phyloP scores from a whole-genome alignment of 2,329 filamentous ascomycete species.

The Colletotrichum paranaense region DNA sequence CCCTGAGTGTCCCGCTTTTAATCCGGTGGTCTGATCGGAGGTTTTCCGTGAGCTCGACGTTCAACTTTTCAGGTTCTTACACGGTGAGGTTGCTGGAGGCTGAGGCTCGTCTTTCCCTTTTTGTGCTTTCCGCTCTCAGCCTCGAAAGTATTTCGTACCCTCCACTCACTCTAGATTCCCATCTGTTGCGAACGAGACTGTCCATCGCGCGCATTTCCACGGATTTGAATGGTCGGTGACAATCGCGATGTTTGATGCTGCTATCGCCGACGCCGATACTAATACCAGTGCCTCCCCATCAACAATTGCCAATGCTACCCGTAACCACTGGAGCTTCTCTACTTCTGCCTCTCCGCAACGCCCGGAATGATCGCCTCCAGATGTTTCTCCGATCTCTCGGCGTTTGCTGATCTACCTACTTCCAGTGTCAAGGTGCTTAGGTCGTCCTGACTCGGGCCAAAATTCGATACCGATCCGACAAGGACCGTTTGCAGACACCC shows the following conservation, averaged over 20 bases:
- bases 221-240: background rate
- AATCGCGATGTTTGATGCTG: background rate
- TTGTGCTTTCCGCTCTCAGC: background rate
- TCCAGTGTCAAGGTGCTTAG: too few relatives aligned
- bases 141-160: background rate
- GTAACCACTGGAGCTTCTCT: too few relatives aligned
- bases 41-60: slow-evolving; percentile 19
- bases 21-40: slow-evolving; percentile 30
- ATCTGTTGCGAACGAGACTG: too few relatives aligned
- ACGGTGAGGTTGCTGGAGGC: too few relatives aligned
- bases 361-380: too few relatives aligned
- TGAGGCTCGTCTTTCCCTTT: background rate
- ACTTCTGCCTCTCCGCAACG: too few relatives aligned
- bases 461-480: background rate
- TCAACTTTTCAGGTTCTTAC: too few relatives aligned
- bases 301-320: too few relatives aligned
- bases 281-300: background rate
- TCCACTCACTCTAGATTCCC: too few relatives aligned
- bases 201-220: background rate
- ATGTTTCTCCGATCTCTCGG: background rate
- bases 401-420: background rate
- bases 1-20: slow-evolving; percentile 5
- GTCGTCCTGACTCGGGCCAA: background rate
- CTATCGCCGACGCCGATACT: background rate
- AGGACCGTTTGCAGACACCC: background rate